Conservation (phyloP, 306 rosid species). For the Hippophae rhamnoides region DNA sequence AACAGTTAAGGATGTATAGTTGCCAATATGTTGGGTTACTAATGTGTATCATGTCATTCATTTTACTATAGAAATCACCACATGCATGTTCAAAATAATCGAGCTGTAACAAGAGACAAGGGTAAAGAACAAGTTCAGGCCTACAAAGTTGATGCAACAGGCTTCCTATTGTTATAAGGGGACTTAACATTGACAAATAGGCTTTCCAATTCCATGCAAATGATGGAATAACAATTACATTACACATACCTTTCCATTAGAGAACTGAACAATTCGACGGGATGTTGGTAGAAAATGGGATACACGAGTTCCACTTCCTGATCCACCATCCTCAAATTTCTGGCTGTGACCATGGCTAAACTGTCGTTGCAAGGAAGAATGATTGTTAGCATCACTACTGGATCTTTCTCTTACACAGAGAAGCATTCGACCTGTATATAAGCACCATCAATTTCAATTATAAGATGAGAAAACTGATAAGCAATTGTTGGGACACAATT, state of each 20-base stretch:
- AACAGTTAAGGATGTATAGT: too few species aligned
- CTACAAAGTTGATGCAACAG: too few species aligned
- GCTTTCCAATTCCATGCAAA: background rate
- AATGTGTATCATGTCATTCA: too few species aligned
- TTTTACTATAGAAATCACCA: too few species aligned
- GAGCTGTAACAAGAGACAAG: too few species aligned
- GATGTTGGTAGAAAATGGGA: slow-evolving; percentile 57
- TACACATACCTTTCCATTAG: slow-evolving; percentile 41
- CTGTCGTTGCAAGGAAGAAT: slow-evolving; percentile 52
- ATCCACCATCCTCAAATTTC: slow-evolving; percentile 59
- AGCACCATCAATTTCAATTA: background rate
- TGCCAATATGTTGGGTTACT: too few species aligned
- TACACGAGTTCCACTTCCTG: slow-evolving; percentile 53
- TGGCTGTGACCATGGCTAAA: slow-evolving; percentile 82
- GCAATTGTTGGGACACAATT: background rate
- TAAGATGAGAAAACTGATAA: background rate
- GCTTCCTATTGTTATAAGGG: background rate
- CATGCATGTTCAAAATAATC: too few species aligned
- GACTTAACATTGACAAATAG: background rate
- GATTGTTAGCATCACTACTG: slow-evolving; percentile 36
- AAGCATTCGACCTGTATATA: slow-evolving; percentile 82
- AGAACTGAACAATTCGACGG: slow-evolving; percentile 54
- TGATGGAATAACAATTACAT: background rate
- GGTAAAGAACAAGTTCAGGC: too few species aligned
- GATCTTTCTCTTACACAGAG: slow-evolving; percentile 90